A percentile compares a stretch with the other conserved stretches of the same genome.
Evolutionary conservation across 768 basidiomycete species (phyloP).

Genomic region (Floccularia luteovirens): DNA sequence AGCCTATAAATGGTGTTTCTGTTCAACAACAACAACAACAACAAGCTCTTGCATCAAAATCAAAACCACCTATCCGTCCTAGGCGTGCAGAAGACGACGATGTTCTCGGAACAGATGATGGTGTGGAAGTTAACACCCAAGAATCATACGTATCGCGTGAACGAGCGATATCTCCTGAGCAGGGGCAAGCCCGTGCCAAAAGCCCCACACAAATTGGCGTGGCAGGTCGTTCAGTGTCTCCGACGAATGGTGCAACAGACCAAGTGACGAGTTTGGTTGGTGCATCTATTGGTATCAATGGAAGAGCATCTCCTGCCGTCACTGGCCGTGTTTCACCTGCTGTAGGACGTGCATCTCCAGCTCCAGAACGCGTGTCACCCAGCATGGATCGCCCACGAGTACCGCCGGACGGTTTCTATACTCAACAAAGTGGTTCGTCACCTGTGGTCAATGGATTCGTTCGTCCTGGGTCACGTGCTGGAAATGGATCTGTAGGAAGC

Average conservation of each 20-base stretch:
- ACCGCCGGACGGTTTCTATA: conserved; percentile 50
- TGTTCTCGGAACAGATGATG: conserved; percentile 37
- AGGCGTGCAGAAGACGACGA: conserved; percentile 38
- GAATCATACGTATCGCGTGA: conserved; percentile 34
- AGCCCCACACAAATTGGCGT: conserved; percentile 44
- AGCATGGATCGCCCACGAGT: conserved; percentile 38
- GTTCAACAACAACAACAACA: conserved; percentile 18
- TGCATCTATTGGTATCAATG: conserved; percentile 39
- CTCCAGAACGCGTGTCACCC: conserved; percentile 30
- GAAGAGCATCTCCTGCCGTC: conserved; percentile 24
- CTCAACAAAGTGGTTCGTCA: conserved; percentile 32
- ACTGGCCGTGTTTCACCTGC: conserved; percentile 23
- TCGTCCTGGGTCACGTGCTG: conserved; percentile 32
- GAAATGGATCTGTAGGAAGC: conserved; percentile 55
- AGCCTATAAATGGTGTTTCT: conserved; percentile 36
- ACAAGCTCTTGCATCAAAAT: conserved; percentile 25
- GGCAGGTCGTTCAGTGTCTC: conserved; percentile 54
- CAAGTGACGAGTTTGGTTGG: conserved; percentile 46
- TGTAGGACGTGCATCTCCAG: conserved; percentile 28
- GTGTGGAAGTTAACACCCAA: conserved; percentile 41
- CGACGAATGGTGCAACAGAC: conserved; percentile 24
- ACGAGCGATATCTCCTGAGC: conserved; percentile 51
- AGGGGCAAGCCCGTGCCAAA: conserved; percentile 34
- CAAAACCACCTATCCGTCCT: conserved; percentile 46
- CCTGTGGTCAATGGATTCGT: conserved; percentile 37